These are phyloP conservation scores for Rhododendron mucronatum DNA, from an alignment of 148 eudicot species.

Conservation along the genomic window DNA sequence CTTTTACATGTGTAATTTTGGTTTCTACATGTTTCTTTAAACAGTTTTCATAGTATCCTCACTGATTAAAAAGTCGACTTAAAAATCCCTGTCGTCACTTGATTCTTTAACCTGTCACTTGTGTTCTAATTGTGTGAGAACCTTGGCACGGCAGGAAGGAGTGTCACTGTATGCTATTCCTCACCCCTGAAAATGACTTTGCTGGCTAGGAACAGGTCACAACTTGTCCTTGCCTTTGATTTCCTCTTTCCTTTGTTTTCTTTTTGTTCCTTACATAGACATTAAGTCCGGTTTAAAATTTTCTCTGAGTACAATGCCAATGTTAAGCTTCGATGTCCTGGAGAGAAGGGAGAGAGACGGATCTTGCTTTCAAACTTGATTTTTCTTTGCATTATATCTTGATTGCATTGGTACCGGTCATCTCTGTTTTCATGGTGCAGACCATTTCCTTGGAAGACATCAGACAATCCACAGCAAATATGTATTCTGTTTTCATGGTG, in stretches of 20 bases:
- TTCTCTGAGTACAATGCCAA: background rate
- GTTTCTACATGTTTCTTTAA: background rate
- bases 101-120: background rate
- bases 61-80: no score
- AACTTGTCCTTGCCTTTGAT: background rate
- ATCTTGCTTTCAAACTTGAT: background rate
- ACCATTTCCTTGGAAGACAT: constrained; percentile 59
- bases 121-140: constrained; percentile 5
- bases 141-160: constrained; percentile 62
- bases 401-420: background rate
- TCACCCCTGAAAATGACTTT: constrained; percentile 90
- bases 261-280: no score
- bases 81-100: no score
- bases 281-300: background rate
- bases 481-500: constrained; percentile 24
- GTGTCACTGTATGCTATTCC: constrained; percentile 98
- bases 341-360: background rate
- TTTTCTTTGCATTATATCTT: background rate
- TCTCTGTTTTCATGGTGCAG: constrained; percentile 30
- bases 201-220: constrained; percentile 87
- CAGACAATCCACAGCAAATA: constrained; percentile 53
- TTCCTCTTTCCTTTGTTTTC: background rate
- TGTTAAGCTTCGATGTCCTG: background rate
- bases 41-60: background rate
- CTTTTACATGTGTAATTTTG: background rate